Conservation (phyloP, 139 green algal species). For the Trebouxia sp. region DNA sequence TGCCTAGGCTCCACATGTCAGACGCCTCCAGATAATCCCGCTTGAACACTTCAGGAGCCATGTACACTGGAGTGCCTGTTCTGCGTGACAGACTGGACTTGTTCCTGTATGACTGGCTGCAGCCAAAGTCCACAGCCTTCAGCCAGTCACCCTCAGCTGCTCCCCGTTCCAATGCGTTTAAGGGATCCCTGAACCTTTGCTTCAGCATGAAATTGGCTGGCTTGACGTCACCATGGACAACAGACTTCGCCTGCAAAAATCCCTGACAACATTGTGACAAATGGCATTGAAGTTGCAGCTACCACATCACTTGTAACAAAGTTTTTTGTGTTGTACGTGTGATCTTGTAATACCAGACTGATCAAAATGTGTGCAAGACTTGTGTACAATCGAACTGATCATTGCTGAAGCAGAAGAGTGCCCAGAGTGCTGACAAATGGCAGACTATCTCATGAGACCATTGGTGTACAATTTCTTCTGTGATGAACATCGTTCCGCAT, state of each 20-base stretch:
- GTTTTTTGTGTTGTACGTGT: too few species aligned
- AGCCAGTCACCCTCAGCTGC: conserved; percentile 37
- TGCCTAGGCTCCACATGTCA: conserved; percentile 72
- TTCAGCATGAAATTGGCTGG: conserved; percentile 65
- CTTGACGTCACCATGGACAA: conserved; percentile 52
- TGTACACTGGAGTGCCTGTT: conserved; percentile 78
- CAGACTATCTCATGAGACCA: too few species aligned
- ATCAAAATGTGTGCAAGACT: too few species aligned
- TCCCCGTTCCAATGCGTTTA: conserved; percentile 22
- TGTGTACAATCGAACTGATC: too few species aligned
- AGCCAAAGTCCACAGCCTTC: conserved; percentile 58
- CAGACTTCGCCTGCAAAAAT: conserved; percentile 36
- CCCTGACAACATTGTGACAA: conserved; percentile 36
- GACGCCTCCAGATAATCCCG: conserved; percentile 52
- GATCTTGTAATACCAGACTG: too few species aligned
- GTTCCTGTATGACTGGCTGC: conserved; percentile 40
- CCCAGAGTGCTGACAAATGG: too few species aligned
- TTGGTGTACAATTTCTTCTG: too few species aligned
- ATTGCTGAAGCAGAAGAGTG: too few species aligned
- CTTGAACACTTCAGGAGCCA: conserved; percentile 66
- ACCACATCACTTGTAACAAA: too few species aligned
- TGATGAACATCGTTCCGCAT: too few species aligned
- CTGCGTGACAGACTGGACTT: conserved; percentile 6
- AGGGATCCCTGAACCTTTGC: conserved; percentile 27
- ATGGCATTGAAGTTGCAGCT: too few species aligned